Base-by-base conservation (phyloP, 805 yeast genomes). In the Candida sphagnicola region DNA sequence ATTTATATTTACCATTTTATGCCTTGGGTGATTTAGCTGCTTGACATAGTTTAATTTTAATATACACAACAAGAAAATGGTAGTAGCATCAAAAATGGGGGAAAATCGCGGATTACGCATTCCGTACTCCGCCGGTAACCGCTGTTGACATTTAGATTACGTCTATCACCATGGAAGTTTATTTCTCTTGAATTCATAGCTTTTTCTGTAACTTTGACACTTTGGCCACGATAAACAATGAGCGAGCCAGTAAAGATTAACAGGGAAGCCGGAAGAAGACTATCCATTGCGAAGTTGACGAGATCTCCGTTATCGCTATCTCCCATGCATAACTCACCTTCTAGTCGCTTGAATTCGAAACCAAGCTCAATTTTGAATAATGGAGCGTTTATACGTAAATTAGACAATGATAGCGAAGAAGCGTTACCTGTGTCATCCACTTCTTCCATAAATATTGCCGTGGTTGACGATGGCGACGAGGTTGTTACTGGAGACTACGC, bases 271-370 rank as follows among this genome's bases (percentile, higher is more conserved):
- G 21, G 39, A 41, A 37, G 65, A 32, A 47, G 61, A 31, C 44
- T 53, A 35, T 58, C 64, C 8, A 61, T 62, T 13, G 67, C 66
- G 11, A 55, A 53, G 42, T 43, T 62, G 15, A 59, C 67, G 3
- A 44, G 56, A 34, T 56, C 62, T 10, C 63, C 62, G 11, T 31
- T 58, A 24, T 50, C 59, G 10, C 43, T 47, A 16, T 58, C 65
- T 10, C 61, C 62, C 3, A 17, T 38, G 13, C 28, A 41, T 10
- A 42, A 53, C n/a, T 48, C 41, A 17, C 52, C 59, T 3, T 56
- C 56, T 15, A 40, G 45, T 17, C 36, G 51, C 31, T 35, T 35
- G 8, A 38, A 41, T 6, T 42, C 46, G 6, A 37, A 39, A 18
- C 38, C 46, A 30, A 36, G 44, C 24, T 47, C 51, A 18, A 42